These are phyloP conservation scores for Adansonia grandidieri DNA, from an alignment of 441 rosid genomes.

Conservation along the genomic window DNA sequence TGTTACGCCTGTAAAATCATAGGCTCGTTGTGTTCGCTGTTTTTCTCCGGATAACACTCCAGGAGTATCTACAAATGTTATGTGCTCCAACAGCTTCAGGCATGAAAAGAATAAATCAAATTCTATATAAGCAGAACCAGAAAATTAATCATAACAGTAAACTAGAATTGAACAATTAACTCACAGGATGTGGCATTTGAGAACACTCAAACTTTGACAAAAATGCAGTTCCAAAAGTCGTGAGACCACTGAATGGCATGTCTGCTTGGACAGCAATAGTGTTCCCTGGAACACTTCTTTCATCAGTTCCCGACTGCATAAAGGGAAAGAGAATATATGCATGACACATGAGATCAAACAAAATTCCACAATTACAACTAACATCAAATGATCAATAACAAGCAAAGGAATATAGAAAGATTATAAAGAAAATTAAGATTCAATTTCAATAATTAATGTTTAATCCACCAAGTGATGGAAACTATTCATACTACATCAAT, in stretches of 20 bases:
- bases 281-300: constrained; percentile 96
- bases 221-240: constrained; percentile 91
- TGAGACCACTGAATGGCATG: constrained; percentile 95
- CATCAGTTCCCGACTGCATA: constrained; percentile 86
- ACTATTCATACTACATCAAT: not conserved
- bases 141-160: not conserved
- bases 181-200: constrained; percentile 97
- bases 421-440: constrained; percentile 9
- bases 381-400: constrained; percentile 8
- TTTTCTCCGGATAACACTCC: constrained; percentile 97
- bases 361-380: not conserved
- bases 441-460: not conserved
- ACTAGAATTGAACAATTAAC: constrained; percentile 30
- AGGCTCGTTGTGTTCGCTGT: constrained; percentile 83
- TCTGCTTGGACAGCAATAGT: constrained; percentile 96
- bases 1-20: constrained; percentile 90
- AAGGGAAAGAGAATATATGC: constrained; percentile 9
- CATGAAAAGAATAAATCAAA: constrained; percentile 35
- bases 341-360: not conserved
- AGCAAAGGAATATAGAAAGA: not conserved
- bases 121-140: constrained; percentile 21
- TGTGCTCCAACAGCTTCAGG: constrained; percentile 85
- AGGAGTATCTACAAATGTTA: constrained; percentile 91
- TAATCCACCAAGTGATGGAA: constrained; percentile 1
- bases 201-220: constrained; percentile 97